phyloP scores from a whole-genome alignment of 2,329 filamentous ascomycete genomes.

The Talaromyces sp. region DNA sequence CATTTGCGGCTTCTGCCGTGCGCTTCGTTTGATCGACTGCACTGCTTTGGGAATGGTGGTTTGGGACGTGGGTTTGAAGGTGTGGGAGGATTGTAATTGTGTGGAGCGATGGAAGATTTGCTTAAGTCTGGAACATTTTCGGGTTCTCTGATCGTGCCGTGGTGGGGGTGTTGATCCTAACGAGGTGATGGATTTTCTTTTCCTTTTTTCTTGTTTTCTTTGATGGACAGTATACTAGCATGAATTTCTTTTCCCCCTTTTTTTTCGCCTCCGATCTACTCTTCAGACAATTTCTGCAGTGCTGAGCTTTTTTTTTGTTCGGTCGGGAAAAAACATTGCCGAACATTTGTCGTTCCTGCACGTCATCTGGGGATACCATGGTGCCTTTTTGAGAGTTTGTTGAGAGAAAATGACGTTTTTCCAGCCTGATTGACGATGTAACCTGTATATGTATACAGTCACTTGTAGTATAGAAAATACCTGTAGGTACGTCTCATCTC shows the following conservation, averaged over 20 bases:
- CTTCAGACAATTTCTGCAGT: not conserved
- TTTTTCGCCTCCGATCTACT: not conserved
- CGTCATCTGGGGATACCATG: not conserved
- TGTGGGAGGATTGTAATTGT: not conserved
- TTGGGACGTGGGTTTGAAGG: not conserved
- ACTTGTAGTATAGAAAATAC: too few species aligned
- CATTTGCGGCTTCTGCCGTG: conserved; percentile 26
- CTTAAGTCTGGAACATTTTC: not conserved
- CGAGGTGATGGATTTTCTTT: not conserved
- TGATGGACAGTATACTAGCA: too few species aligned
- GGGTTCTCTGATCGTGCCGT: not conserved
- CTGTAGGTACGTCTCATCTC: too few species aligned
- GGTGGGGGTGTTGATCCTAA: not conserved
- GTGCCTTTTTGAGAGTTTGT: not conserved
- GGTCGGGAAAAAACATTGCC: conserved; percentile 2
- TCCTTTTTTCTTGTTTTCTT: not conserved
- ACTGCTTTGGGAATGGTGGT: not conserved
- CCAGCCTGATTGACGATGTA: too few species aligned
- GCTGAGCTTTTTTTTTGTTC: not conserved
- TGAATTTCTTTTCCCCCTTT: not conserved
- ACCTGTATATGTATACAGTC: too few species aligned
- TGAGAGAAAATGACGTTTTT: not conserved
- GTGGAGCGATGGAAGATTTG: not conserved
- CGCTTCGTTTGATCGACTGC: conserved; percentile 19
- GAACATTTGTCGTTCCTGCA: not conserved